These are phyloP conservation scores for Agrocybe praecox DNA, from an alignment of 768 basidiomycete genomes.

Conservation along the genomic window DNA sequence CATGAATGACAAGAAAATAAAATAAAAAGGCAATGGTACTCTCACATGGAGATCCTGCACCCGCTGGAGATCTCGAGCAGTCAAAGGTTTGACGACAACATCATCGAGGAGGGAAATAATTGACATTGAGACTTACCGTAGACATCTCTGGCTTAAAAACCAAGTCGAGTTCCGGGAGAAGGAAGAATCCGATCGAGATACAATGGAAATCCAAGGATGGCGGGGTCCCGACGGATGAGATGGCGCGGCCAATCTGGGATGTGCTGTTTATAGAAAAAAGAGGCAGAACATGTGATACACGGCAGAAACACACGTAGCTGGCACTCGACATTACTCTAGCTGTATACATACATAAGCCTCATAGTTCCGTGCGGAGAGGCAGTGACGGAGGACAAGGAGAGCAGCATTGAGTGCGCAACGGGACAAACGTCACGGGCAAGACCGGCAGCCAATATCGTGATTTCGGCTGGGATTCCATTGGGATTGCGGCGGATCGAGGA, in stretches of 20 bases:
- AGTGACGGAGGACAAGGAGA: slow-evolving; percentile 15
- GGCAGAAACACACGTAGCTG: neutral
- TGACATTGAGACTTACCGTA: neutral
- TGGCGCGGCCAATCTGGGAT: slow-evolving; percentile 5
- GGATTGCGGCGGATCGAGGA: slow-evolving; percentile 37
- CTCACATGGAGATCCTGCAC: slow-evolving; percentile 46
- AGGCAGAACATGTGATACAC: slow-evolving; percentile 21
- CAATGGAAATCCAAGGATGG: slow-evolving; percentile 6
- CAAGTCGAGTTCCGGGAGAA: slow-evolving; percentile 5
- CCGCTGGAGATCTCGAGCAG: slow-evolving; percentile 33
- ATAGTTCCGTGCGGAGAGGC: slow-evolving; percentile 22
- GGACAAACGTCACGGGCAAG: slow-evolving; percentile 26
- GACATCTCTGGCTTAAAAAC: slow-evolving; percentile 10
- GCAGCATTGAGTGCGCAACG: no score
- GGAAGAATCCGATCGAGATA: slow-evolving; percentile 10
- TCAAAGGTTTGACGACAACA: slow-evolving; percentile 34
- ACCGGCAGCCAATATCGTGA: slow-evolving; percentile 25
- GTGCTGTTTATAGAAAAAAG: slow-evolving; percentile 6
- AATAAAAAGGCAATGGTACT: slow-evolving; percentile 5
- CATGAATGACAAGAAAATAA: slow-evolving; percentile 10
- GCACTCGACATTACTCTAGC: neutral
- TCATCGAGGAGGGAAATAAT: slow-evolving; percentile 12
- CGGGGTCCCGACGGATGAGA: slow-evolving; percentile 20
- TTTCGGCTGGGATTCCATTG: slow-evolving; percentile 11
- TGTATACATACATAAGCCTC: no score